A percentile compares a stretch with the other conserved stretches of the same genome.
These are phyloP conservation scores for Pseudocercospora pini-densiflorae DNA, from an alignment of 2,329 filamentous ascomycete genomes.

Conservation along the genomic window DNA sequence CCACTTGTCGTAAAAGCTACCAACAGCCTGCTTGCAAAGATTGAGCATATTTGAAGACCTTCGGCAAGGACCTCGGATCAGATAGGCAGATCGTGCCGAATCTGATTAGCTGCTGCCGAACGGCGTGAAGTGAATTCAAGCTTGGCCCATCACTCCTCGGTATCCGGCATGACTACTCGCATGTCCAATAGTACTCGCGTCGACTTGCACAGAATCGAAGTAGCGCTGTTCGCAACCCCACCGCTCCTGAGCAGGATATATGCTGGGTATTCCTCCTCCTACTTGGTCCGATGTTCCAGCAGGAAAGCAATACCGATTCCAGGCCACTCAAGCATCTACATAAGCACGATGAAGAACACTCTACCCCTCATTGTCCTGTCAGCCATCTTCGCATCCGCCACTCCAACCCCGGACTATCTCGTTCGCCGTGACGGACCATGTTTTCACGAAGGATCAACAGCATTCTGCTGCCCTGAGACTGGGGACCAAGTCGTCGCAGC, in stretches of 20 bases:
- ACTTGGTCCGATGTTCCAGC: neutral
- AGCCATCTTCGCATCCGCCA: neutral
- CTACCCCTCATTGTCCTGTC: neutral
- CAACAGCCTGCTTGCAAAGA: too few relatives aligned
- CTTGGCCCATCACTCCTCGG: neutral
- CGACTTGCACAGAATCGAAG: neutral
- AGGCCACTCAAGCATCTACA: too few relatives aligned
- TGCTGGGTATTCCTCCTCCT: neutral
- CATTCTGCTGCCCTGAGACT: slow-evolving; percentile 7
- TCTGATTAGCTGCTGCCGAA: slow-evolving; percentile 4
- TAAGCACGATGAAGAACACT: neutral
- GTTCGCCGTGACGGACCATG: slow-evolving; percentile 1
- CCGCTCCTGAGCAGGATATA: neutral
- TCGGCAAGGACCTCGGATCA: slow-evolving; percentile 3
- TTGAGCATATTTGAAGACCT: too few relatives aligned
- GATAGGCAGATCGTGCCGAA: slow-evolving; percentile 10
- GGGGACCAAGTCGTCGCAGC: neutral
- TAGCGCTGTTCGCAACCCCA: neutral
- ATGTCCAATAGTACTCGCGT: neutral
- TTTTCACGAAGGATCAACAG: neutral
- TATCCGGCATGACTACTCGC: neutral
- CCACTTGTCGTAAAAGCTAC: neutral
- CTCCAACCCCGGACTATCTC: neutral
- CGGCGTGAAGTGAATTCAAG: slow-evolving; percentile 1
- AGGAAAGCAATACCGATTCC: neutral